Evolutionary conservation across 306 rosid genomes (phyloP), one percentile per base, ranked within the genome.

Genomic region (Vicia faba): DNA sequence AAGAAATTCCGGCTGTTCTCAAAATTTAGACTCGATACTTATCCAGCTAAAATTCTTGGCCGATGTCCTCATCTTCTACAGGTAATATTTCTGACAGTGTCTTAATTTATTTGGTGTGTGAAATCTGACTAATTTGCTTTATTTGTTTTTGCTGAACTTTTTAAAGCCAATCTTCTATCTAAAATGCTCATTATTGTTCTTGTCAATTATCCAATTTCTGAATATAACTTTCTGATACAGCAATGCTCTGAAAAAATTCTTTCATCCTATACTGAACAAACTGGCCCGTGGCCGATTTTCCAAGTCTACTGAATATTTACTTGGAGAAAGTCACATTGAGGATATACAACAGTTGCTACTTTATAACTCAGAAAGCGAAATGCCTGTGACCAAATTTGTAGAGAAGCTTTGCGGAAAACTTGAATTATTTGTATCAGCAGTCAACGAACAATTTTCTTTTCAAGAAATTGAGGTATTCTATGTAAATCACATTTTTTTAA

Each of bases 391-490:
- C 26, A 82, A 80, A 49, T 89, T 84, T 23, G 51, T 86, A 57
- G 89, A 84, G 63, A 82, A 84, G 72, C 89, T 93, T 72, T 84
- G 85, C 71, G 44, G 62, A 81, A 85, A 86, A 69, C 83, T 93
- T 14, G 88, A 86, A 78, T 74, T 80, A 45, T 88, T 85, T 28
- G 31, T 83, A 41, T 63, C 73, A 41, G 86, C 81, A 73, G 81
- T 93, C 73, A 69, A 64, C 81, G 86, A 80, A 67, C 87, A 88
- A 59, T 89, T 93, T 60, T 51, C 68, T 79, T 79, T 88, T 63
- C 90, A 81, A 54, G 97, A 89, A 86, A 77, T 67, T 50, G 83
- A 88, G 97, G 98, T 93, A 86, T 35, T 49, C 55, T 54, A 18
- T 64, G 66, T 67, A 12, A 56, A 44, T 68, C 65, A 19, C 49